These are phyloP conservation scores for Alternaria viburni DNA, from an alignment of 2,329 filamentous ascomycete species.

Conservation along the genomic window DNA sequence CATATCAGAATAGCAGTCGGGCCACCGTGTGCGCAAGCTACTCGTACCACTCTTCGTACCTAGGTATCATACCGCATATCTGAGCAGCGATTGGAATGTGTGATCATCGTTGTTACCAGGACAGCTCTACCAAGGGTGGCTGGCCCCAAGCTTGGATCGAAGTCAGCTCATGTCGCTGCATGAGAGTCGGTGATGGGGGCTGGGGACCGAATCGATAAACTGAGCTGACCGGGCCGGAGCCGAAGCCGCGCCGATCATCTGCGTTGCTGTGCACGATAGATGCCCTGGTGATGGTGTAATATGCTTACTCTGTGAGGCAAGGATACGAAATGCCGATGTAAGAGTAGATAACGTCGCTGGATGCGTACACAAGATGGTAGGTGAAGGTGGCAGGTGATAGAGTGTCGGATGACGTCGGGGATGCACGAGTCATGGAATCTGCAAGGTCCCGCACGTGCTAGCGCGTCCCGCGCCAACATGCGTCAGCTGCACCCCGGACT, in stretches of 20 bases:
- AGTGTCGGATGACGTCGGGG: background rate
- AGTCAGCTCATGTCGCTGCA: background rate
- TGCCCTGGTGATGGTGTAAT: background rate
- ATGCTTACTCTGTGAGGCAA: background rate
- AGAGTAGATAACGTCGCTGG: rapidly evolving
- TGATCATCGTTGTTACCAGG: background rate
- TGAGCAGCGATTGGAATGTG: background rate
- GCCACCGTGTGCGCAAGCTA: background rate
- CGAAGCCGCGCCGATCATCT: background rate
- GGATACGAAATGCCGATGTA: background rate
- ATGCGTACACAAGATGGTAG: background rate
- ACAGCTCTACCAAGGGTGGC: background rate
- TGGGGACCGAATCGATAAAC: background rate
- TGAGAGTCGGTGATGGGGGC: background rate
- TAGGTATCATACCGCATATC: background rate
- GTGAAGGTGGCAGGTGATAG: background rate
- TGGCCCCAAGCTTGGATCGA: background rate
- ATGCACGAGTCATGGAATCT: constrained; percentile 11
- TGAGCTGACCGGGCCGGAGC: background rate
- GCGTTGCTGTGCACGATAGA: background rate
- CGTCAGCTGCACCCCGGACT: constrained; percentile 28
- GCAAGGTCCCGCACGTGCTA: constrained; percentile 18
- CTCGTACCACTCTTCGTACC: background rate
- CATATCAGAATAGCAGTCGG: background rate
- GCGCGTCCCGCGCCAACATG: constrained; percentile 19